Percentiles rank a stretch among this genome's conserved stretches.
Conservation (phyloP, 2,329 filamentous ascomycete genomes). For the Xylariaceae sp. region DNA sequence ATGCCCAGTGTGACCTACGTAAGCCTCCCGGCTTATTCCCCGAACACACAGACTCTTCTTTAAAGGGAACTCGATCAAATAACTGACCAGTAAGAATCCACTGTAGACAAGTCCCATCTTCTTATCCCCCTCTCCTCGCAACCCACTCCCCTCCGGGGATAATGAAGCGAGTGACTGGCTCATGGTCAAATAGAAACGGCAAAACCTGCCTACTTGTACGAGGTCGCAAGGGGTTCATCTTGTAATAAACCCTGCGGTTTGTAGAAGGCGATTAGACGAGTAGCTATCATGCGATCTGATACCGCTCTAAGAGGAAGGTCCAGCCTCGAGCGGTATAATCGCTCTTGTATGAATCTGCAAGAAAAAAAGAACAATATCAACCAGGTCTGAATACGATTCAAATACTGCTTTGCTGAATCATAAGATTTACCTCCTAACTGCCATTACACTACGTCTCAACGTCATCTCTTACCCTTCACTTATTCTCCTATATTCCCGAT, state of each 20-base stretch:
- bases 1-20: slow-evolving; percentile 1
- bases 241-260: not conserved
- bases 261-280: not conserved
- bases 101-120: slow-evolving; percentile 1
- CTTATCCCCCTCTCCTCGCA: not conserved
- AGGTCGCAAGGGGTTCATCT: not conserved
- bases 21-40: slow-evolving; percentile 23
- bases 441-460: not conserved
- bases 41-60: slow-evolving; percentile 21
- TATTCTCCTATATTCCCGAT: not conserved
- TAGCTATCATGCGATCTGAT: slow-evolving; percentile 4
- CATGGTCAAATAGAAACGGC: not conserved
- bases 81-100: not conserved
- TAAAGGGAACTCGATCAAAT: slow-evolving; percentile 1
- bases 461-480: not conserved
- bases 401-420: not conserved
- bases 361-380: not conserved
- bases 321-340: not conserved
- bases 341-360: not conserved
- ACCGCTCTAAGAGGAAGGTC: not conserved
- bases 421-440: not conserved
- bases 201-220: too few relatives aligned
- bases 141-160: slow-evolving; percentile 3
- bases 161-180: not conserved
- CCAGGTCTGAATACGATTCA: not conserved